Evolutionary conservation across 805 yeast genomes (phyloP).

Genomic region (Myxozyma kluyveri): DNA sequence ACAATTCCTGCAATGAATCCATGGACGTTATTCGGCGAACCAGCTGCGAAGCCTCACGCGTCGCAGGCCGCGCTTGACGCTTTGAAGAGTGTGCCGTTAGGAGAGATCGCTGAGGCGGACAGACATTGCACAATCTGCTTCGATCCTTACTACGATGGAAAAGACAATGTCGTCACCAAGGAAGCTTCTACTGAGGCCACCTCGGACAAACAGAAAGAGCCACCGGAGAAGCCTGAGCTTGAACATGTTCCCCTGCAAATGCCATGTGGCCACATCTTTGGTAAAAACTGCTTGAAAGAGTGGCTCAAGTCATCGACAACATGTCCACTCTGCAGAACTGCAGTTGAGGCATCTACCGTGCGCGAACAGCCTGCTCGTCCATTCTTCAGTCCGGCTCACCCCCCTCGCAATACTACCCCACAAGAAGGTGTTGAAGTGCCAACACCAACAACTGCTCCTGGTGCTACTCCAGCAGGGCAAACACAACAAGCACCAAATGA

Average conservation of each 20-base stretch:
- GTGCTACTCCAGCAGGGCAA: neutral
- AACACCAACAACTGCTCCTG: too few species aligned
- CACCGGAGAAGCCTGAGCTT: constrained; percentile 7
- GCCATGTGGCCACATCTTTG: constrained; percentile 88
- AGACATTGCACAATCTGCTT: constrained; percentile 46
- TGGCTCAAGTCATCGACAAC: constrained; percentile 76
- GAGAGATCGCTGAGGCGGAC: constrained; percentile 38
- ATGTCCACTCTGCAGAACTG: constrained; percentile 82
- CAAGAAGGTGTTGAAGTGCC: too few species aligned
- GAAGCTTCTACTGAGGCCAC: constrained; percentile 2
- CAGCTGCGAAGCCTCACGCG: constrained; percentile 33
- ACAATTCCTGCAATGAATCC: constrained; percentile 4
- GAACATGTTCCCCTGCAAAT: constrained; percentile 65
- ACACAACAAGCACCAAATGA: neutral
- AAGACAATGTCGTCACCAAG: neutral
- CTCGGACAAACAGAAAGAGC: neutral
- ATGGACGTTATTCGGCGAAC: constrained; percentile 7
- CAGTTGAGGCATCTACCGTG: constrained; percentile 44
- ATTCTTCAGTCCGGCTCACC: too few species aligned
- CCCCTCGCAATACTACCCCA: too few species aligned
- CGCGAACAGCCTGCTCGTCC: too few species aligned
- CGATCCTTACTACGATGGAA: constrained; percentile 37
- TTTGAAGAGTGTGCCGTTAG: constrained; percentile 35
- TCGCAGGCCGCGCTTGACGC: constrained; percentile 39
- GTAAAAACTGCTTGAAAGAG: constrained; percentile 74